Base-by-base conservation (phyloP, 2,329 filamentous ascomycete species). In the Fusarium compactum region DNA sequence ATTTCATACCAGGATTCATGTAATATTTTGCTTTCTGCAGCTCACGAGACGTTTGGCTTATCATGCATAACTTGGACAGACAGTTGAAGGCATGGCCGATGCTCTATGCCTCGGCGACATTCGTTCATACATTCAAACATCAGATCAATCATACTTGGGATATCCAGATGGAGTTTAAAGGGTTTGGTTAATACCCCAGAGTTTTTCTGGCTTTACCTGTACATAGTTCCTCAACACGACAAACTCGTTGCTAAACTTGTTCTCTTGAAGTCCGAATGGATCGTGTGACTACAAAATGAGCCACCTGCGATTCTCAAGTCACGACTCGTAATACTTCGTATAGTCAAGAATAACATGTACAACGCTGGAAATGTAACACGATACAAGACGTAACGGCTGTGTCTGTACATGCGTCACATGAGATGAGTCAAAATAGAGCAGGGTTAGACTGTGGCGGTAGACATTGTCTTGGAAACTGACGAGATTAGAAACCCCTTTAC, bases 201-300 rank as follows among this genome's bases (percentile, higher is more conserved):
- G 45, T 20, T 45, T 52, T 57, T 60, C 62, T 51, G 48, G 56
- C 58, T 61, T 67, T 60, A 52, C 44, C 53, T 40, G 70, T 74
- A 73, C 55, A 73, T 73, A 69, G 56, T 69, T 65, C 41, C 71
- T 70, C 58, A 73, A 67, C 63, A 72, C 43, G 54, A 71, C 40
- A 62, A 50, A 64, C 67, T 74, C 32, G 62, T 59, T 57, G 50
- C 27, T 30, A 15, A 44, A 10, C n/a, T 3, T 40, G 27, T n/a
- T 18, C 14, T 22, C 9, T 16, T n/a, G 10, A 24, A 29, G 5
- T 27, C 18, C 11, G 55, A 12, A 24, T 22, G n/a, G 14, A 30
- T 22, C 12, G 27, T 32, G 43, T 64, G 18, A 29, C 22, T 24
- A 25, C 27, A 32, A 29, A 5, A 15, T 12, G 18, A 16, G 18